Percentiles rank a stretch among this genome's conserved stretches.
Conservation (phyloP, 352 stramenopile genomes). For the Globisporangium sylvaticum region DNA sequence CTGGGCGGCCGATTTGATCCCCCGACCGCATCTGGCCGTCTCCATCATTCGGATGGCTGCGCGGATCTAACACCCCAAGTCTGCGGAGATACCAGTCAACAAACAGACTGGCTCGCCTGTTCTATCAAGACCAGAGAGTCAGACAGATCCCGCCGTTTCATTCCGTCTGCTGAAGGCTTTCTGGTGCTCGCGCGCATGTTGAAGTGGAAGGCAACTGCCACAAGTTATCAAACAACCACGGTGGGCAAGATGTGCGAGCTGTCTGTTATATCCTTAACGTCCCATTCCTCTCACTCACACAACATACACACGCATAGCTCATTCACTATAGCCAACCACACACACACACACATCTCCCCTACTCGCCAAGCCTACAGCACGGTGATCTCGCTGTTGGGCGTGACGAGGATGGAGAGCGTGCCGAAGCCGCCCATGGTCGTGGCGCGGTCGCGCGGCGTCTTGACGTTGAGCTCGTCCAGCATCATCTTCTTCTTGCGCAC, state of each 20-base stretch:
- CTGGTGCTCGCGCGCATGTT: background rate
- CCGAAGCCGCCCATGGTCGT: constrained; percentile 19
- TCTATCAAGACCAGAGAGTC: background rate
- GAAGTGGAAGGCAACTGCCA: background rate
- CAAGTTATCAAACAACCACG: background rate
- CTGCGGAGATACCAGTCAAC: background rate
- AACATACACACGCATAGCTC: background rate
- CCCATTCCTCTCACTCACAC: background rate
- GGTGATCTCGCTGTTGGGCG: constrained; percentile 43
- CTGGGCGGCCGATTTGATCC: background rate
- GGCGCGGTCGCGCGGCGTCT: constrained; percentile 36
- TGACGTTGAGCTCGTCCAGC: constrained; percentile 51
- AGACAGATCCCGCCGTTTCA: background rate
- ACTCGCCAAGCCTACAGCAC: constrained; percentile 17
- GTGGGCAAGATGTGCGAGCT: background rate
- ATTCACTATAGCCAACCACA: background rate
- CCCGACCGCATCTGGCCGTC: background rate
- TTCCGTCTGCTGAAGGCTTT: background rate
- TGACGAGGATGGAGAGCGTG: constrained; percentile 40
- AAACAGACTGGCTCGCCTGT: background rate
- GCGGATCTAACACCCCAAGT: background rate
- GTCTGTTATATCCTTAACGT: background rate
- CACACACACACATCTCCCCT: background rate
- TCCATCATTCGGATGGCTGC: background rate
- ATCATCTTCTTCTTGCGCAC: constrained; percentile 62